phyloP scores from a whole-genome alignment of 129 eudicot species.

The Apium graveolens region DNA sequence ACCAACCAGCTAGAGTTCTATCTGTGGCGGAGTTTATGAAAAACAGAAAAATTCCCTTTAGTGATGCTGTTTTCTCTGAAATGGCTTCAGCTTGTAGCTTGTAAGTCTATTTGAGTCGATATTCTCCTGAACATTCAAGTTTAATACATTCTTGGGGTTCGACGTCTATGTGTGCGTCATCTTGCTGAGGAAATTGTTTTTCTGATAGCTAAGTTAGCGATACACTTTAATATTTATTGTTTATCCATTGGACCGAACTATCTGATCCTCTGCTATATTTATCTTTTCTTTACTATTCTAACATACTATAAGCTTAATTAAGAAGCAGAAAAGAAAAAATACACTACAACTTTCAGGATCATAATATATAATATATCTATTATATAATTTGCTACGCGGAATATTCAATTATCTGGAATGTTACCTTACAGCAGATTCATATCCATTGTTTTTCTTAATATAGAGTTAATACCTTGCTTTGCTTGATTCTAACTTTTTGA shows the following conservation, averaged over 20 bases:
- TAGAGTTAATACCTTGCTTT: neutral
- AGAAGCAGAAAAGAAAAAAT: neutral
- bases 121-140: neutral
- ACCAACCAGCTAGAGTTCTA: slow-evolving; percentile 72
- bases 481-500: neutral
- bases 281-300: neutral
- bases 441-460: neutral
- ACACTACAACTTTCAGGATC: neutral
- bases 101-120: slow-evolving; percentile 39
- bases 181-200: neutral
- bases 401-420: neutral
- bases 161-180: neutral
- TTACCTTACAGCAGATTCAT: neutral
- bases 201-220: neutral
- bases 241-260: neutral
- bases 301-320: neutral
- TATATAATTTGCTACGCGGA: neutral
- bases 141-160: neutral
- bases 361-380: neutral
- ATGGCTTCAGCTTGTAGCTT: slow-evolving; percentile 77
- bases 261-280: neutral
- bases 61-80: slow-evolving; percentile 68
- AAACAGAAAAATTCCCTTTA: slow-evolving; percentile 55
- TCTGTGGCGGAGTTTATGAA: slow-evolving; percentile 64
- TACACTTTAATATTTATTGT: neutral